Evolutionary conservation across 805 yeast species (phyloP).

Genomic region (Wickerhamomyces silvicola): DNA sequence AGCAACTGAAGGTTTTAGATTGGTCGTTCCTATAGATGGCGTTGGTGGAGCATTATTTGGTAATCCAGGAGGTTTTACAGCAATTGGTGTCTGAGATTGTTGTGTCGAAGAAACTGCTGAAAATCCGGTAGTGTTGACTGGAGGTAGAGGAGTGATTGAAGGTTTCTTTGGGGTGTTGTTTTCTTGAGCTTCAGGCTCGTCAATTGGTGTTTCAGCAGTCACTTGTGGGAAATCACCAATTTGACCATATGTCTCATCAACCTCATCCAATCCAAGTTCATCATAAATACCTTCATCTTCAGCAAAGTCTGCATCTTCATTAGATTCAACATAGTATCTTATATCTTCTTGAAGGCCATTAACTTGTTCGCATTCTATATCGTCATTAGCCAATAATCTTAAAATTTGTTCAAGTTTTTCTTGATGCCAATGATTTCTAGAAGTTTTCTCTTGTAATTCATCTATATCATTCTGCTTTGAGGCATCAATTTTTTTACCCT

Average conservation of each 20-base stretch:
- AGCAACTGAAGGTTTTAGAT: slow-evolving; percentile 46
- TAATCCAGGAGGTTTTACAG: slow-evolving; percentile 9
- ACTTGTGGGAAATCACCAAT: slow-evolving; percentile 32
- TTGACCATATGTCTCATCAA: slow-evolving; percentile 46
- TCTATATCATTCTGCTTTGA: slow-evolving; percentile 51
- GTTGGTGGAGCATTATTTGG: slow-evolving; percentile 4
- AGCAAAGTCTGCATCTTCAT: slow-evolving; percentile 86
- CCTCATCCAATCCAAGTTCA: slow-evolving; percentile 63
- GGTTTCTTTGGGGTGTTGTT: slow-evolving; percentile 32
- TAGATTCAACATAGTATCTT: slow-evolving; percentile 87
- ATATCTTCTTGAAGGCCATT: slow-evolving; percentile 82
- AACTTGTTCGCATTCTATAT: slow-evolving; percentile 69
- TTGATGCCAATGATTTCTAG: slow-evolving; percentile 75
- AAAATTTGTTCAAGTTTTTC: slow-evolving; percentile 71
- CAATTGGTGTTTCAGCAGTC: slow-evolving; percentile 7
- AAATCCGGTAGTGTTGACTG: background rate
- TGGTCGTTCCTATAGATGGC: slow-evolving; percentile 13
- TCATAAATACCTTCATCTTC: slow-evolving; percentile 94
- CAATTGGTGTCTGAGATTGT: background rate
- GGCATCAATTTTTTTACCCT: slow-evolving; percentile 52
- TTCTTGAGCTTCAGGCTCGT: slow-evolving; percentile 2
- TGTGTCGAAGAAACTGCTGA: too few relatives aligned
- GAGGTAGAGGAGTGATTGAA: slow-evolving; percentile 26
- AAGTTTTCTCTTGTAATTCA: slow-evolving; percentile 55
- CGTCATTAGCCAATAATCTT: slow-evolving; percentile 72